phyloP scores from a whole-genome alignment of 371 early-diverging fungal species.

The Mucor velutinosus region DNA sequence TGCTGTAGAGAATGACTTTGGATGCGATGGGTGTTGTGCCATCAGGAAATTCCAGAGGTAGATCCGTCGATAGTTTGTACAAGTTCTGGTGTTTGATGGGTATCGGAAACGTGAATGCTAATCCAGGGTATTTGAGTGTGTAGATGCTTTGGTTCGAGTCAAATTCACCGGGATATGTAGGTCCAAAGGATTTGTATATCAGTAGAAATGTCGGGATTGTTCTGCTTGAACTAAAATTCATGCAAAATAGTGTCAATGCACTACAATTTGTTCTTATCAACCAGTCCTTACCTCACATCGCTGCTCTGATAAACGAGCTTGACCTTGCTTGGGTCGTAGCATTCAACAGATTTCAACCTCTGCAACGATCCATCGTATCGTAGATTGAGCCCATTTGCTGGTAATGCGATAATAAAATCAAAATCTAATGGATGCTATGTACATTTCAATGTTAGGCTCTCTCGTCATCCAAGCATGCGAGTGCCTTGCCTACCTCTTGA shows the following conservation, averaged over 20 bases:
- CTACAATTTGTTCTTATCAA: neutral
- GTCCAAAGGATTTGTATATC: constrained; percentile 75
- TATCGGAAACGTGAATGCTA: constrained; percentile 76
- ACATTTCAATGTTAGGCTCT: neutral
- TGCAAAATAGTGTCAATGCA: neutral
- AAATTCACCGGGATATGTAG: constrained; percentile 72
- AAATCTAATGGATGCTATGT: constrained; percentile 58
- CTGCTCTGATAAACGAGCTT: constrained; percentile 64
- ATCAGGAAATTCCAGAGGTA: constrained; percentile 75
- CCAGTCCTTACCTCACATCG: constrained; percentile 60
- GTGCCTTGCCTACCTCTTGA: constrained; percentile 47
- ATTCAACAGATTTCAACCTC: constrained; percentile 64
- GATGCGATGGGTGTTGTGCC: constrained; percentile 76
- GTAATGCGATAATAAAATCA: constrained; percentile 66
- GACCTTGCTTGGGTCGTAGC: constrained; percentile 64
- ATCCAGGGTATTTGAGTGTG: constrained; percentile 71
- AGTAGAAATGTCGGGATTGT: constrained; percentile 68
- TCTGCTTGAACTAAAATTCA: constrained; percentile 54
- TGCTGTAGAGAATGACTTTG: constrained; percentile 60
- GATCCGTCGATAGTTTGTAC: constrained; percentile 54
- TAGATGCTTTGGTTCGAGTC: constrained; percentile 55
- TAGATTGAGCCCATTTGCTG: constrained; percentile 63
- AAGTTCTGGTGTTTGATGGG: constrained; percentile 59
- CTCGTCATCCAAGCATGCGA: neutral
- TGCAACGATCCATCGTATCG: constrained; percentile 67